Evolutionary conservation across 352 stramenopile genomes (phyloP).

Genomic region (Phytophthora sp.): DNA sequence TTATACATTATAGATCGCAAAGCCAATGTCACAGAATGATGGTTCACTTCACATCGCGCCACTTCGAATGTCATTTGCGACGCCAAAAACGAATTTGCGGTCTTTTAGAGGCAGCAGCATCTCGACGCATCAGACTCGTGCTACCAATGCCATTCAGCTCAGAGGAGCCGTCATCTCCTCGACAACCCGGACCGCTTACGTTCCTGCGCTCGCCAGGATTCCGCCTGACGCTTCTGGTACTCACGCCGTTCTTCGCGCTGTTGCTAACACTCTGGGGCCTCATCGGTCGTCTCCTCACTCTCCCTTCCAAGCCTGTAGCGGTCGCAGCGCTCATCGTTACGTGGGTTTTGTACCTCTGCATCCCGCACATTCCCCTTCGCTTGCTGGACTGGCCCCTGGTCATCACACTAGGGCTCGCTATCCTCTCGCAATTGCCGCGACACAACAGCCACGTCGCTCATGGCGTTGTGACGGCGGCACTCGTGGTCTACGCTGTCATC

Average conservation of each 20-base stretch:
- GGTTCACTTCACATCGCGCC: neutral
- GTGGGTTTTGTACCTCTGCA: slow-evolving; percentile 61
- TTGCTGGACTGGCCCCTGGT: slow-evolving; percentile 72
- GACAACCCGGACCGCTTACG: slow-evolving; percentile 19
- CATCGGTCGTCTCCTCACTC: slow-evolving; percentile 56
- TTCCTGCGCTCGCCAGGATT: slow-evolving; percentile 28
- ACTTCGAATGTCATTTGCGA: neutral
- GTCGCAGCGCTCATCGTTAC: slow-evolving; percentile 29
- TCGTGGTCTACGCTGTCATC: slow-evolving; percentile 57
- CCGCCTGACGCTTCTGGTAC: slow-evolving; percentile 42
- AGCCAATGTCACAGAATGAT: slow-evolving; percentile 6
- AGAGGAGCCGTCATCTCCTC: slow-evolving; percentile 12
- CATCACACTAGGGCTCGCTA: slow-evolving; percentile 42
- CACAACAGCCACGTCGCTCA: slow-evolving; percentile 34
- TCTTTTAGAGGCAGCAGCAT: neutral
- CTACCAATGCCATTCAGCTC: slow-evolving; percentile 18
- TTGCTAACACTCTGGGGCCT: slow-evolving; percentile 63
- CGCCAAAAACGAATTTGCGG: slow-evolving; percentile 25
- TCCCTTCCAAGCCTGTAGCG: slow-evolving; percentile 44
- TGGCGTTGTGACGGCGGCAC: slow-evolving; percentile 34
- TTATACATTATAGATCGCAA: neutral
- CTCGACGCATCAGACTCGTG: too few species aligned
- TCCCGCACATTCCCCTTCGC: slow-evolving; percentile 49
- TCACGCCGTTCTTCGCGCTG: slow-evolving; percentile 52
- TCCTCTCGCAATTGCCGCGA: slow-evolving; percentile 38